phyloP scores from a whole-genome alignment of 2,329 filamentous ascomycete genomes.

The Akanthomyces dipterigenus region DNA sequence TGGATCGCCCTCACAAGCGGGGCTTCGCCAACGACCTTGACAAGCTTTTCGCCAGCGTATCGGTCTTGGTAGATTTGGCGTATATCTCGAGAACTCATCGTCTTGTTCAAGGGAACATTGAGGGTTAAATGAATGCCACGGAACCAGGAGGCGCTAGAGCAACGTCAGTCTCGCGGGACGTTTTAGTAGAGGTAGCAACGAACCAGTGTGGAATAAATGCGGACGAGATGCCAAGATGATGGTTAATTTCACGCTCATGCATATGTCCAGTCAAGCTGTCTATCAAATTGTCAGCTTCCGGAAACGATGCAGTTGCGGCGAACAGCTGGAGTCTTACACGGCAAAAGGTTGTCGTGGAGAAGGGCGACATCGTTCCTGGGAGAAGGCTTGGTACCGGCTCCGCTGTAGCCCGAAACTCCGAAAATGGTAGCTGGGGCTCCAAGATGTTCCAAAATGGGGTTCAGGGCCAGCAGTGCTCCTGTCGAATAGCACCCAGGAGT shows the following conservation, averaged over 20 bases:
- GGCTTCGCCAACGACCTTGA: constrained; percentile 85
- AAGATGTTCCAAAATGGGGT: constrained; percentile 70
- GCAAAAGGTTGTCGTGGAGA: constrained; percentile 80
- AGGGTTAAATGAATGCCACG: constrained; percentile 91
- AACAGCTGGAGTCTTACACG: constrained; percentile 37
- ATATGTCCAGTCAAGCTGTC: constrained; percentile 67
- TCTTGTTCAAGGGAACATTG: constrained; percentile 76
- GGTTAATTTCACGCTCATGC: constrained; percentile 84
- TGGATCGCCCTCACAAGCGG: constrained; percentile 80
- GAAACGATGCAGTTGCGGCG: background rate
- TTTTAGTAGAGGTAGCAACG: background rate
- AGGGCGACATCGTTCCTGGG: constrained; percentile 87
- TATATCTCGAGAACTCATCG: constrained; percentile 86
- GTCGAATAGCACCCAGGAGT: constrained; percentile 97
- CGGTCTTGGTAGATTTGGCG: constrained; percentile 92
- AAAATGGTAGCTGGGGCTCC: constrained; percentile 77
- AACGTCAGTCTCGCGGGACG: background rate
- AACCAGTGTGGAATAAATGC: constrained; percentile 80
- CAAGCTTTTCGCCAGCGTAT: constrained; percentile 90
- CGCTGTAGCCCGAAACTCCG: constrained; percentile 89
- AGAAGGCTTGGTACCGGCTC: constrained; percentile 87
- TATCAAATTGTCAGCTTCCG: background rate
- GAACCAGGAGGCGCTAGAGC: constrained; percentile 71
- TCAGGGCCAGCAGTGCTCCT: constrained; percentile 81
- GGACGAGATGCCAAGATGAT: constrained; percentile 66